Base-by-base conservation (phyloP, 257 asterid species). In the Capsicum chinense region DNA sequence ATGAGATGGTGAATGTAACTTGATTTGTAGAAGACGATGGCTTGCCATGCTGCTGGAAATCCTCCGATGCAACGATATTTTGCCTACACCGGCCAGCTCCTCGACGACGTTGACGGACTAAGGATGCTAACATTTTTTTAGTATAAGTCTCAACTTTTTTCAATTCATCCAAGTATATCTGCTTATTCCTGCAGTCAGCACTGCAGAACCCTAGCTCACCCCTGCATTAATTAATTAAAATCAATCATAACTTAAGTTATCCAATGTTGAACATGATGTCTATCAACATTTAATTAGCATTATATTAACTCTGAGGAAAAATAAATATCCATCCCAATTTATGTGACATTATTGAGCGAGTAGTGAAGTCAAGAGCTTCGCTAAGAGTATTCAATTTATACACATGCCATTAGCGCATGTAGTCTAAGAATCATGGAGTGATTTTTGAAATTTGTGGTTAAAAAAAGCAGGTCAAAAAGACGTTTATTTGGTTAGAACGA, bases 131-230 rank as follows among this genome's bases (percentile, higher is more conserved):
- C 0, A 88, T 52, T 70, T 85, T 87, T 67, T 85, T 86, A 13
- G 92, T 85, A 3, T 87, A 87, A 48, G 57, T 86, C 74, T 90
- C 97, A n/a, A 91, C 54, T n/a, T 93, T 93, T 85, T 81, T 90
- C 48, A 85, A 85, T 83, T 92, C 97, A 64, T 93, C 95, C 74
- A 90, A 13, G 81, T 88, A 88, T 33, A 93, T 89, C 78, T 92
- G 92, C 86, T 92, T 84, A 54, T 89, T 91, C 84, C 98, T 88
- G n/a, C 98, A 93, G 76, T 85, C 88, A 80, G 85, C 87, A 39
- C 92, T 93, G 89, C 98, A 94, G 79, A 93, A 94, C 0, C 97
- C 94, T 74, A 89, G 79, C 86, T 93, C 94, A 44, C 98, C 98
- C 91, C 93, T 93, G 93, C 87, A 90, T 12, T 12, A 4, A 17